Evolutionary conservation across 1,284 basidiomycete genomes (phyloP).

Genomic region (Prillingera fragicola): DNA sequence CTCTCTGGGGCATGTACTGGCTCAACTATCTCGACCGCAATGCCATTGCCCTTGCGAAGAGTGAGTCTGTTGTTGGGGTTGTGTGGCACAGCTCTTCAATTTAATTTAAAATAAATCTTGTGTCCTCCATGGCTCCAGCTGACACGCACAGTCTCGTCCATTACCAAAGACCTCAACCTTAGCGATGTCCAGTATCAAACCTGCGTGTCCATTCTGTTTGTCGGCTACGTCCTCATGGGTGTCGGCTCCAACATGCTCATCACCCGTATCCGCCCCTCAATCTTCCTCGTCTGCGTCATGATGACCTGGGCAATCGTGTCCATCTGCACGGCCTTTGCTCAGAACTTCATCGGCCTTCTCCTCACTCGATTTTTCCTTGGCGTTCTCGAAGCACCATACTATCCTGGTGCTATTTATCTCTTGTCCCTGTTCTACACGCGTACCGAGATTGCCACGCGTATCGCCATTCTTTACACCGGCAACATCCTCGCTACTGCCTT

Average conservation of each 20-base stretch:
- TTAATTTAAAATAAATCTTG: too few species aligned
- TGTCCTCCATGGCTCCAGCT: too few species aligned
- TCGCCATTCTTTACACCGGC: constrained; percentile 37
- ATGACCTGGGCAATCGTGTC: constrained; percentile 27
- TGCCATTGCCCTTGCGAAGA: constrained; percentile 26
- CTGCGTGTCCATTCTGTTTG: constrained; percentile 43
- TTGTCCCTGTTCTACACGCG: constrained; percentile 43
- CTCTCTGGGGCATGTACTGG: constrained; percentile 26
- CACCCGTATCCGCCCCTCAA: constrained; percentile 29
- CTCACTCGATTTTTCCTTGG: constrained; percentile 42
- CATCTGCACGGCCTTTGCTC: constrained; percentile 17
- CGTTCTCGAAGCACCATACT: constrained; percentile 31
- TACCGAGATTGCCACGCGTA: constrained; percentile 40
- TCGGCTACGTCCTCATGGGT: constrained; percentile 39
- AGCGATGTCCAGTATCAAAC: constrained; percentile 31
- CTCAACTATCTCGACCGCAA: constrained; percentile 18
- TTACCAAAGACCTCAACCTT: constrained; percentile 30
- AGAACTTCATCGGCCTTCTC: constrained; percentile 32
- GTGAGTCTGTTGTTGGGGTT: too few species aligned
- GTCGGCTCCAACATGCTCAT: constrained; percentile 42
- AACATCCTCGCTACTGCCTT: constrained; percentile 23
- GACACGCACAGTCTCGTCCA: constrained; percentile 8
- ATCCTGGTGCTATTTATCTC: constrained; percentile 40
- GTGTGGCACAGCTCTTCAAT: too few species aligned
- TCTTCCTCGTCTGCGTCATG: constrained; percentile 34